Base-by-base conservation (phyloP, 2,329 filamentous ascomycete genomes). In the Periglandula ipomoeae region DNA sequence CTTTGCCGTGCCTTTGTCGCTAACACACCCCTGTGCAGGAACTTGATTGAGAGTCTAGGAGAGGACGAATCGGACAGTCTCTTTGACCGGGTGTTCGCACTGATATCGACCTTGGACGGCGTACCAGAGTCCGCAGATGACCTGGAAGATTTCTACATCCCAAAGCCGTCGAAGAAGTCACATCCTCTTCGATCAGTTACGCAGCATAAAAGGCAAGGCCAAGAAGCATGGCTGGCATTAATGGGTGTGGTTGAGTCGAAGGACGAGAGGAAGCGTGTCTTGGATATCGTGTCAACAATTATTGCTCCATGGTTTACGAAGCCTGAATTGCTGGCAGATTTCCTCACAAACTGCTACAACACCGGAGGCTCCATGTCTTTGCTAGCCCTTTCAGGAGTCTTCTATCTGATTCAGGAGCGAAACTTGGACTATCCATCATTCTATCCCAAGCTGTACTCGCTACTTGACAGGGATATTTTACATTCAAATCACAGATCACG, bases 361-460 rank as follows among this genome's bases (percentile, higher is more conserved):
- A 72, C 83, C 7, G 89, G 91, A 46, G 93, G 93, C 40, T 85
- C 89, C 13, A 89, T 84, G 43, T 91, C 93, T 4, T 75, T 98
- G 4, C 77, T 96, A 19, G 89, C 94, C 2, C 74, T 98, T 1
- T 94, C 88, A 1, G 93, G 93, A 46, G 83, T 98, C 41, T 98
- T 95, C 70, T 93, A 95, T 64, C 78, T 98, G 46, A 97, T 98
- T 58, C 84, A 87, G 55, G 82, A 93, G 63, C 87, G 88, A 62
- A 98, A 98, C 63, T 76, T 98, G 51, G 93, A 98, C 68, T 98
- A 98, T 65, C 89, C 90, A 1, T 84, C 84, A 27, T 98, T 98
- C 70, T 98, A 95, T 69, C 70, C 76, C 47, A 97, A 96, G 65
- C 81, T 98, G 2, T 98, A 98, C 70, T 94, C 89, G 9, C 76